These are phyloP conservation scores for Umbelopsis sp. DNA, from an alignment of 371 early-diverging fungal genomes.

Conservation along the genomic window DNA sequence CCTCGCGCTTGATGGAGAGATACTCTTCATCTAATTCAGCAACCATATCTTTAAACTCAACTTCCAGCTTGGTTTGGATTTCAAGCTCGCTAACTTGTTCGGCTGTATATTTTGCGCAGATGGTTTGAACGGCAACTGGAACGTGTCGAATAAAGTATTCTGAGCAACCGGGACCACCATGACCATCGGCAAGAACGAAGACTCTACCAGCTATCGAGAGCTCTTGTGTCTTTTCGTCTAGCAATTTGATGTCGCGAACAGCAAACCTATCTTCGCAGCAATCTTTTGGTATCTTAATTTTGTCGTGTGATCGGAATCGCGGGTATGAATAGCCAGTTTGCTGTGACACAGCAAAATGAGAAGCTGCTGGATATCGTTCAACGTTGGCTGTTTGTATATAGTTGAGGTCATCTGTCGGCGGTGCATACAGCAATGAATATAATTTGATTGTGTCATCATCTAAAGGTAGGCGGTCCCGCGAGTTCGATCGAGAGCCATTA, in stretches of 20 bases:
- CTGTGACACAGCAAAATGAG: constrained; percentile 63
- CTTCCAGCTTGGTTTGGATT: constrained; percentile 50
- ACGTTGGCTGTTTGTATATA: constrained; percentile 46
- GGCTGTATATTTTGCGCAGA: constrained; percentile 52
- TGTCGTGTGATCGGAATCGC: constrained; percentile 59
- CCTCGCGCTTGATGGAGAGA: constrained; percentile 54
- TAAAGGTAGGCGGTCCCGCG: constrained; percentile 15
- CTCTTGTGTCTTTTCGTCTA: constrained; percentile 36
- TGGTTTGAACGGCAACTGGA: constrained; percentile 51
- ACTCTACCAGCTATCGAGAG: constrained; percentile 48
- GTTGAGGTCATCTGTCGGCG: constrained; percentile 34
- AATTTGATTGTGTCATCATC: constrained; percentile 49
- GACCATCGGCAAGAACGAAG: constrained; percentile 68
- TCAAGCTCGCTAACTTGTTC: constrained; percentile 34
- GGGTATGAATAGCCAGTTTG: constrained; percentile 70
- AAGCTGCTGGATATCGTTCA: constrained; percentile 46
- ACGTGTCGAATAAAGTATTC: constrained; percentile 62
- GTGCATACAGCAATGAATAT: constrained; percentile 45
- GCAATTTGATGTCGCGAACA: constrained; percentile 52
- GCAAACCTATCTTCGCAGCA: constrained; percentile 68
- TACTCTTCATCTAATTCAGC: constrained; percentile 59
- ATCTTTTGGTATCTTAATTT: constrained; percentile 59
- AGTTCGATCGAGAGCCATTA: constrained; percentile 8
- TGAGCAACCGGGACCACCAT: constrained; percentile 69
- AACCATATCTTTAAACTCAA: constrained; percentile 55